Conservation (phyloP, 192 early-diverging fungal genomes). For the Lobosporangium transversale region DNA sequence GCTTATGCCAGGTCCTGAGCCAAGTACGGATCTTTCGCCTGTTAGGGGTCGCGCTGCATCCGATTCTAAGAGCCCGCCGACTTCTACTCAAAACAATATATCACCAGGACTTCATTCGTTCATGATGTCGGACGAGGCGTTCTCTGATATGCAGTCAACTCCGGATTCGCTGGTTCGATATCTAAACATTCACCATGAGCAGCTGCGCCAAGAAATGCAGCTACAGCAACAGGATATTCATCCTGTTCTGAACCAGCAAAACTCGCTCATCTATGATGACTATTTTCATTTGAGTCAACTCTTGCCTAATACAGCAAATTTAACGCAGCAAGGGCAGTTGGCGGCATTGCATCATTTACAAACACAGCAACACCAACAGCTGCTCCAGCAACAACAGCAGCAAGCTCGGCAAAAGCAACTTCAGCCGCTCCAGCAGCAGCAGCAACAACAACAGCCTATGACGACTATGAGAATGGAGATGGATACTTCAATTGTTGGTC, state of each 20-base stretch:
- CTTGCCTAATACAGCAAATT: background rate
- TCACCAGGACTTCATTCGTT: conserved; percentile 33
- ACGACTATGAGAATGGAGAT: conserved; percentile 34
- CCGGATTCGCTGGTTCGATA: conserved; percentile 34
- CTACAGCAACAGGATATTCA: conserved; percentile 34
- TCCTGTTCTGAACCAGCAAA: conserved; percentile 44
- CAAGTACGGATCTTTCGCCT: background rate
- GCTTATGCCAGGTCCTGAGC: background rate
- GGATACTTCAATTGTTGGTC: conserved; percentile 7
- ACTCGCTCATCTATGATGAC: conserved; percentile 47
- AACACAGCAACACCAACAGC: conserved; percentile 25
- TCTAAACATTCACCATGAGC: conserved; percentile 41
- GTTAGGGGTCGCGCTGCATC: background rate
- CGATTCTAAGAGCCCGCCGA: conserved; percentile 25
- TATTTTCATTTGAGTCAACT: conserved; percentile 38
- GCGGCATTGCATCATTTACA: no score
- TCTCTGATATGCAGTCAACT: conserved; percentile 31
- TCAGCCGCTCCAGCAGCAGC: no score
- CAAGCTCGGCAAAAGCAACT: background rate
- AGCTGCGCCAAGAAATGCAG: conserved; percentile 24
- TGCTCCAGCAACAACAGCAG: conserved; percentile 28
- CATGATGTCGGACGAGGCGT: conserved; percentile 47
- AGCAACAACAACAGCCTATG: conserved; percentile 15
- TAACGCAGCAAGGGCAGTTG: background rate
- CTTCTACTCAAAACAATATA: conserved; percentile 12